These are phyloP conservation scores for Pseudogymnoascus sp. DNA, from an alignment of 2,329 filamentous ascomycete species.

Conservation along the genomic window DNA sequence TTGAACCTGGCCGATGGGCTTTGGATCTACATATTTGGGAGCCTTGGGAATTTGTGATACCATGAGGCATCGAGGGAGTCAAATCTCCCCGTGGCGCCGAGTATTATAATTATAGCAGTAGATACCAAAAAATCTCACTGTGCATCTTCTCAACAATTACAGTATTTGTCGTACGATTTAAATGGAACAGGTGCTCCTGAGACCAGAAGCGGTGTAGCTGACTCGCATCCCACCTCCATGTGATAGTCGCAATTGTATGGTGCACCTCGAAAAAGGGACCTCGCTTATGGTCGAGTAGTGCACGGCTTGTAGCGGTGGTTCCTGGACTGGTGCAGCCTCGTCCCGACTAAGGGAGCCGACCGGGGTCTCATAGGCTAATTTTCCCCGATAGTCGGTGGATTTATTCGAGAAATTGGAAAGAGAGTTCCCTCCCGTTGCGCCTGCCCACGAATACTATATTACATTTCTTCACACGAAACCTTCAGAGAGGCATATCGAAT, in stretches of 20 bases:
- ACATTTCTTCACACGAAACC: neutral
- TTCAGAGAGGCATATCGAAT: neutral
- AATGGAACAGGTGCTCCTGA: neutral
- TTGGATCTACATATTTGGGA: constrained; percentile 9
- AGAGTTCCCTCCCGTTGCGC: neutral
- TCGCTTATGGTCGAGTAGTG: neutral
- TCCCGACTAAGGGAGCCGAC: neutral
- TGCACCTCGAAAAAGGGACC: neutral
- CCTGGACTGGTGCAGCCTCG: constrained; percentile 6
- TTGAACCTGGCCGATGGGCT: constrained; percentile 7
- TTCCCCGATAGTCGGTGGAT: constrained; percentile 6
- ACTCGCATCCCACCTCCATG: neutral
- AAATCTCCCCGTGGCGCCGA: neutral
- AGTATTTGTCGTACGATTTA: neutral
- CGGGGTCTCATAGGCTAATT: neutral
- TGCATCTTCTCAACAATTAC: neutral
- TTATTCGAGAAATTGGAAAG: constrained; percentile 9
- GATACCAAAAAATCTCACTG: neutral
- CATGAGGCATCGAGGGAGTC: constrained; percentile 1
- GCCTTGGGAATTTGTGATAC: constrained; percentile 8
- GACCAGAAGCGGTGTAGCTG: neutral
- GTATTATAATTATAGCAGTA: constrained; percentile 7
- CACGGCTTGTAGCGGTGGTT: neutral
- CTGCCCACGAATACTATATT: neutral
- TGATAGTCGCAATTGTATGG: constrained; percentile 1